Evolutionary conservation across 495 filamentous ascomycete genomes (phyloP), one percentile per base, ranked within the genome.

Genomic region (Tuber melanosporum): DNA sequence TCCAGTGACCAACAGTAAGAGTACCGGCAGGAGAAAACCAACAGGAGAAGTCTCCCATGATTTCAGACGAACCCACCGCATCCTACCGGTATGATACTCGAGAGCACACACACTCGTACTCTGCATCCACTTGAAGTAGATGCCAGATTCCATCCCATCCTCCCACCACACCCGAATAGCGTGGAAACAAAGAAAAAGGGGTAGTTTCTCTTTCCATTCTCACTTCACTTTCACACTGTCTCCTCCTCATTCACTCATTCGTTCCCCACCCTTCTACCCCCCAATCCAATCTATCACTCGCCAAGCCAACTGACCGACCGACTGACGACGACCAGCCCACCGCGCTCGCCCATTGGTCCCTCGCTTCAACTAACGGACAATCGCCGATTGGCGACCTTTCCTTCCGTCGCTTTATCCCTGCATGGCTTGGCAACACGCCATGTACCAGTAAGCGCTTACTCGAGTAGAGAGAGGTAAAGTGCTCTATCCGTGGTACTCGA

Each of bases 351-450:
- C 72, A 46, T 71, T 32, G 26, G 49, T 70, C n/a, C 73, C 66
- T 70, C 45, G 20, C 22, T 74, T n/a, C 52, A 62, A 76, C 70
- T 32, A 41, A 75, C 76, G 77, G 74, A 69, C 77, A 80, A 76
- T 80, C 78, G 75, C 78, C 78, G 77, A 80, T 80, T 80, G 78
- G 78, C 78, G 75, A 79, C 75, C 42, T 66, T 66, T 66, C 57
- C 57, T 12, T 66, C 57, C 57, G 57, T 66, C 57, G 32, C 26
- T 36, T 26, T 6, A 66, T 66, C 57, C 57, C 26, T 66, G 57
- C 57, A 36, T 66, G 10, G 3, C 57, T 66, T 66, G 32, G 57
- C 57, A 66, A 36, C 26, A 36, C 32, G 57, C 57, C 57, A 66
- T 66, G 57, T 32, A 62, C 32, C 32, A 32, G 32, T 32, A 32